Evolutionary conservation across 2,329 filamentous ascomycete genomes (phyloP), one percentile per base, ranked within the genome.

Genomic region (Nigrospora oryzae): DNA sequence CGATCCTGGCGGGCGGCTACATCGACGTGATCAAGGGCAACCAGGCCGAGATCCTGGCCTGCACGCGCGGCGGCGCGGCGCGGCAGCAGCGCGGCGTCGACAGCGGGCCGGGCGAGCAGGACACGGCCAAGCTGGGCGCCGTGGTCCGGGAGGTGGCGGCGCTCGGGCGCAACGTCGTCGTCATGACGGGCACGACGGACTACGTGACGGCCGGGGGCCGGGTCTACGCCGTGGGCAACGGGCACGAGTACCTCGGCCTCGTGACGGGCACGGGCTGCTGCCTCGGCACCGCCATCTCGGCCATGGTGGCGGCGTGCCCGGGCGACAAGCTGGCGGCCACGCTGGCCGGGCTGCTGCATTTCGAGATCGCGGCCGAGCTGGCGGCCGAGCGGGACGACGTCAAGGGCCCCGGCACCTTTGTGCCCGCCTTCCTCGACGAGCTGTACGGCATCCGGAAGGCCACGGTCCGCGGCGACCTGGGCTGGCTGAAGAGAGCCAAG

Each of bases 1-100:
- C 74, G 2, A 77, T 97, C 34, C 73, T 96, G 57, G 69, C 77
- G 0, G 74, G 71, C 3, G 89, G 89, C 35, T 87, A 87, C 62
- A 86, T 95, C 56, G 81, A 88, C 62, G 73, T 96, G 36, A 90
- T 97, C 65, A 97, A 97, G 62, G 91, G 91, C 40, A 97, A 97
- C 64, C 88, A 94, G 60, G 81, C 84, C 44, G 93, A 97, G 63
- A 89, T 97, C 70, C 84, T 89, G 63, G 95, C 90, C 58, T 84
- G 36, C 70, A 75, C 37, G 50, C 59, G 49, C 38, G 53, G 49
- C 36, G 45, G 47, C 36, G 39, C 53, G 3, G 31, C 45, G 12
- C 49, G 70, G 2, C 77, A 81, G 51, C 91, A 96, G 64, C 81
- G 84, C 37, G 91, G 91, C 40, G 91, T 97, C 11, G 91, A 97